These are phyloP conservation scores for Astragalus glycyphyllos DNA, from an alignment of 306 rosid species.

Conservation along the genomic window DNA sequence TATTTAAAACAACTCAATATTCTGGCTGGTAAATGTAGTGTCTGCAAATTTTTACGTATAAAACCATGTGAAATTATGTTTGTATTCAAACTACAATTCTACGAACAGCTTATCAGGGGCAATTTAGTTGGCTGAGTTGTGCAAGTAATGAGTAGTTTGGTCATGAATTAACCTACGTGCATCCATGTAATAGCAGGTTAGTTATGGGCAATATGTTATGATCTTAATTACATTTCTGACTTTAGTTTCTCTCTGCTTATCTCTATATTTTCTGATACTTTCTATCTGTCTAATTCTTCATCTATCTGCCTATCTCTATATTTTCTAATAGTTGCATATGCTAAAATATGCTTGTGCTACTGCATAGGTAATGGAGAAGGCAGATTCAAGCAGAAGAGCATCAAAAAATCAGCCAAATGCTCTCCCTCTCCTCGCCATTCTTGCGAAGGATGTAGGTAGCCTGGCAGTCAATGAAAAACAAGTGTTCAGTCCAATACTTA, in stretches of 20 bases:
- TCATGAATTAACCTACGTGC: conserved; percentile 10
- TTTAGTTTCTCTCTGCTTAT: conserved; percentile 3
- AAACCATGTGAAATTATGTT: conserved; percentile 19
- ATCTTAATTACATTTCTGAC: conserved; percentile 23
- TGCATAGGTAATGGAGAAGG: conserved; percentile 91
- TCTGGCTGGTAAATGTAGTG: conserved; percentile 11
- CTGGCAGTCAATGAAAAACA: conserved; percentile 82
- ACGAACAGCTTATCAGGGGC: background rate
- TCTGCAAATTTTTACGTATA: background rate
- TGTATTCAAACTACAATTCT: conserved; percentile 18
- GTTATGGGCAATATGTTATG: conserved; percentile 30
- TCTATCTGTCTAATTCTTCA: conserved; percentile 6
- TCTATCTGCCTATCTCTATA: conserved; percentile 21
- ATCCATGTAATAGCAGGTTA: background rate
- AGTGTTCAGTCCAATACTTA: conserved; percentile 89
- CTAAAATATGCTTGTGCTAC: conserved; percentile 46
- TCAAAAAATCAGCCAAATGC: conserved; percentile 87
- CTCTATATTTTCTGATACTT: background rate
- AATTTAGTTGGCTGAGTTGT: background rate
- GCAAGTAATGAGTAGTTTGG: conserved; percentile 20
- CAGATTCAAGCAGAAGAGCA: conserved; percentile 97
- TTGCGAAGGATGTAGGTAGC: conserved; percentile 93
- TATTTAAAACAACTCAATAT: background rate
- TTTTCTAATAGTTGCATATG: conserved; percentile 23
- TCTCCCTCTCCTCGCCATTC: conserved; percentile 90